Evolutionary conservation across 108 stramenopile species (phyloP).

Genomic region (Cyclostephanos invisitatus): DNA sequence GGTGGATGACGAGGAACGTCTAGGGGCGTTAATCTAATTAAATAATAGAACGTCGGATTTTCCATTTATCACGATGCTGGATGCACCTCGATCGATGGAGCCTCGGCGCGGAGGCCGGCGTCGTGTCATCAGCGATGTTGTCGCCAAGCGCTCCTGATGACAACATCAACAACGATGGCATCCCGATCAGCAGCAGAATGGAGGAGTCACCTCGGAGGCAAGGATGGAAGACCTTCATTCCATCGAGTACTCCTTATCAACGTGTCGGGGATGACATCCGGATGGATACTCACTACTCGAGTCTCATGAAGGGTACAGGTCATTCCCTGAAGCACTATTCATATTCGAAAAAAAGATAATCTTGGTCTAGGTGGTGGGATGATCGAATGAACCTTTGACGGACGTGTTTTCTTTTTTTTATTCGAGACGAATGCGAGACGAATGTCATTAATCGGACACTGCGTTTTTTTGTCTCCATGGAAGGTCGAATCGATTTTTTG

Average conservation of each 20-base stretch:
- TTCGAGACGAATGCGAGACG: too few relatives aligned
- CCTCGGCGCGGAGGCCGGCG: constrained; percentile 8
- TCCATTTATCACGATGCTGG: too few relatives aligned
- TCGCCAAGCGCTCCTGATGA: background rate
- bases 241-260: background rate
- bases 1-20: background rate
- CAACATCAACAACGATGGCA: background rate
- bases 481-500: background rate
- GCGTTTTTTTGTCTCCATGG: background rate
- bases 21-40: background rate
- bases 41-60: background rate
- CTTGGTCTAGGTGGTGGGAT: background rate
- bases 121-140: background rate
- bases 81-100: too few relatives aligned
- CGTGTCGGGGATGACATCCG: too few relatives aligned
- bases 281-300: too few relatives aligned
- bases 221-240: background rate
- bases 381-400: background rate
- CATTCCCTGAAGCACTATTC: background rate
- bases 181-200: background rate
- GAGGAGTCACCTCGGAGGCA: background rate
- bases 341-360: background rate
- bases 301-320: background rate
- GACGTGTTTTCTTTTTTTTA: background rate
- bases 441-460: too few relatives aligned